These are phyloP conservation scores for Trifolium subterraneum DNA, from an alignment of 306 rosid genomes.

Conservation along the genomic window DNA sequence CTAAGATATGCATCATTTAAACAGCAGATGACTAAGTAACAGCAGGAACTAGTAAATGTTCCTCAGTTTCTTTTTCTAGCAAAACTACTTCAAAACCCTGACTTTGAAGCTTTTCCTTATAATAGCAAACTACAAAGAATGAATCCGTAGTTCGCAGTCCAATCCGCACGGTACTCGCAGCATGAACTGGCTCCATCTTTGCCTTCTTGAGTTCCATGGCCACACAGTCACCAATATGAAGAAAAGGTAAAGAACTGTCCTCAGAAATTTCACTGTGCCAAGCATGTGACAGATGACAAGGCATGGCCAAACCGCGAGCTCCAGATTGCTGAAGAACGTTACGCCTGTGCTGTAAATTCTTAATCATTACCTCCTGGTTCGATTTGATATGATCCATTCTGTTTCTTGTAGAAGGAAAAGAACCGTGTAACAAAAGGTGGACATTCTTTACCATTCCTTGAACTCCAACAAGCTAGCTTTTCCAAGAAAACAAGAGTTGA, in stretches of 20 bases:
- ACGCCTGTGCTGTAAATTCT: constrained; percentile 55
- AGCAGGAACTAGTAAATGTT: too few relatives aligned
- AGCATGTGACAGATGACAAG: constrained; percentile 70
- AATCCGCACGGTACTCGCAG: too few relatives aligned
- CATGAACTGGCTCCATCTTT: too few relatives aligned
- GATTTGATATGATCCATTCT: constrained; percentile 40
- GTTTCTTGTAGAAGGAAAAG: constrained; percentile 41
- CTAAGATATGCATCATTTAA: too few relatives aligned
- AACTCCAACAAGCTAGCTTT: constrained; percentile 78
- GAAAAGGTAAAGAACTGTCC: constrained; percentile 60
- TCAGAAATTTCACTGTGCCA: constrained; percentile 62
- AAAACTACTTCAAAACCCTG: too few relatives aligned
- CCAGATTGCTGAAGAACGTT: constrained; percentile 64
- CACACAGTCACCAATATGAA: too few relatives aligned
- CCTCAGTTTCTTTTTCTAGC: too few relatives aligned
- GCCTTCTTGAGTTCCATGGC: too few relatives aligned
- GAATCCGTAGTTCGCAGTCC: too few relatives aligned
- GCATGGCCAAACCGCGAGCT: constrained; percentile 66
- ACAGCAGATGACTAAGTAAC: too few relatives aligned
- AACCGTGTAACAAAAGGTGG: constrained; percentile 66
- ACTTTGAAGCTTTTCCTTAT: too few relatives aligned
- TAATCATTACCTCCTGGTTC: constrained; percentile 46
- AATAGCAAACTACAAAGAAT: too few relatives aligned
- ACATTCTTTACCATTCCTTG: constrained; percentile 62
- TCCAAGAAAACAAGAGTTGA: constrained; percentile 85